Percentiles rank a stretch among this genome's conserved stretches.
Conservation (phyloP, 2,329 filamentous ascomycete species). For the Colletotrichum lini region DNA sequence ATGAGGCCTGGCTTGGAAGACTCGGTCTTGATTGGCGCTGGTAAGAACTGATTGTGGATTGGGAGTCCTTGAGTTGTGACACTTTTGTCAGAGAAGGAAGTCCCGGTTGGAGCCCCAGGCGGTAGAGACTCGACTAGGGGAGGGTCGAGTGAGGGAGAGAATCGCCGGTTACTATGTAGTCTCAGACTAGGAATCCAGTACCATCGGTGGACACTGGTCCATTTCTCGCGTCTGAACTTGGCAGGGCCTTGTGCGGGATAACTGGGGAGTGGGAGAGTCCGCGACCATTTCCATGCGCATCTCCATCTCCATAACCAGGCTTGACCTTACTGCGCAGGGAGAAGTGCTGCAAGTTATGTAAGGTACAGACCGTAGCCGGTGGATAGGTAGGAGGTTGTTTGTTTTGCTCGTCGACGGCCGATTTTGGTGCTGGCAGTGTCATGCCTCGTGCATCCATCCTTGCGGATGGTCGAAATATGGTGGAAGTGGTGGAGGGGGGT, state of each 20-base stretch:
- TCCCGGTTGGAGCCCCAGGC: conserved; percentile 14
- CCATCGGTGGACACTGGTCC: conserved; percentile 17
- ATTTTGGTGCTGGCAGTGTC: background rate
- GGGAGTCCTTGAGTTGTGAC: conserved; percentile 32
- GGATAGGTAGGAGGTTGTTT: conserved; percentile 22
- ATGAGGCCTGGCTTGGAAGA: conserved; percentile 36
- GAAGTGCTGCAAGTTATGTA: conserved; percentile 30
- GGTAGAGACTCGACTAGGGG: background rate
- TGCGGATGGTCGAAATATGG: background rate
- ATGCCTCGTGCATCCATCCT: background rate
- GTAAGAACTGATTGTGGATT: conserved; percentile 27
- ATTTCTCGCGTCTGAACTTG: conserved; percentile 30
- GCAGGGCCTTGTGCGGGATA: conserved; percentile 28
- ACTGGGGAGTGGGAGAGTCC: conserved; percentile 29
- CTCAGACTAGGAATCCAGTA: conserved; percentile 1
- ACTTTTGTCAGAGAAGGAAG: conserved; percentile 30
- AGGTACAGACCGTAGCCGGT: conserved; percentile 31
- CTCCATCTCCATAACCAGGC: conserved; percentile 21
- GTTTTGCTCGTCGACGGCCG: conserved; percentile 11
- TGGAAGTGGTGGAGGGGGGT: conserved; percentile 24
- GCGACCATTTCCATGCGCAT: conserved; percentile 33
- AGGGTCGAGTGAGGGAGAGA: background rate
- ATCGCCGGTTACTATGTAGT: background rate
- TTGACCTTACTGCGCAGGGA: conserved; percentile 26
- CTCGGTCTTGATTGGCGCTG: conserved; percentile 33